phyloP scores from a whole-genome alignment of 106 monocot genomes.

The Allium cepa region DNA sequence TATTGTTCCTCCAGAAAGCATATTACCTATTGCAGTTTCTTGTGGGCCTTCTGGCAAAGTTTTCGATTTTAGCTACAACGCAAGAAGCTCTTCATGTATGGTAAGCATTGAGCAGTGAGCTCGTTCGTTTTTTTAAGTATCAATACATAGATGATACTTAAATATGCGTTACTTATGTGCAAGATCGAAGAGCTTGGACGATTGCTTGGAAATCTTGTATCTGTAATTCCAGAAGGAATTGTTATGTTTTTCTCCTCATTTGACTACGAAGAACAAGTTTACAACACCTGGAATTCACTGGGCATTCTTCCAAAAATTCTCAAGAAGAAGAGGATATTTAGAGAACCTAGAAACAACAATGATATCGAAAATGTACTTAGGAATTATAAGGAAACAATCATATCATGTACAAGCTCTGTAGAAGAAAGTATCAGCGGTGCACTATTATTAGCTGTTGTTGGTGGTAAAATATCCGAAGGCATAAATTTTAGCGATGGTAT shows the following conservation, averaged over 20 bases:
- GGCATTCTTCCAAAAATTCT: slow-evolving; percentile 73
- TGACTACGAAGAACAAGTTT: slow-evolving; percentile 77
- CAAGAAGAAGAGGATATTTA: slow-evolving; percentile 72
- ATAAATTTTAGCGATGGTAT: slow-evolving; percentile 98
- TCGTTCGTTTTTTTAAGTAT: background rate
- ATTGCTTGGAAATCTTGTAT: slow-evolving; percentile 74
- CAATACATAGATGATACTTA: background rate
- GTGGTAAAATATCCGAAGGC: slow-evolving; percentile 95
- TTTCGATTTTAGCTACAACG: slow-evolving; percentile 94
- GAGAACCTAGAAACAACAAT: slow-evolving; percentile 71
- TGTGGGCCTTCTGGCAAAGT: slow-evolving; percentile 71
- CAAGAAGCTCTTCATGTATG: slow-evolving; percentile 59
- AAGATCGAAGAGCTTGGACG: slow-evolving; percentile 93
- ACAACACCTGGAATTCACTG: slow-evolving; percentile 65
- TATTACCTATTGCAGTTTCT: slow-evolving; percentile 74
- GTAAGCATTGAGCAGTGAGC: slow-evolving; percentile 23
- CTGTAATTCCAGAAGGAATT: slow-evolving; percentile 81
- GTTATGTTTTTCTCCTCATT: slow-evolving; percentile 94
- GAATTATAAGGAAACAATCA: slow-evolving; percentile 64
- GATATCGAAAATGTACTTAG: slow-evolving; percentile 64
- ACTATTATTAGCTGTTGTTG: slow-evolving; percentile 83
- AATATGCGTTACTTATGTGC: background rate
- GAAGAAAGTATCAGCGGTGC: slow-evolving; percentile 48
- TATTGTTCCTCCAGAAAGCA: slow-evolving; percentile 89
- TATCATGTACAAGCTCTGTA: slow-evolving; percentile 7